Percentiles rank a stretch among this genome's conserved stretches.
Evolutionary conservation across 225 moss, liverwort and hornwort species (phyloP).

Genomic region (Marchantia polymorpha): DNA sequence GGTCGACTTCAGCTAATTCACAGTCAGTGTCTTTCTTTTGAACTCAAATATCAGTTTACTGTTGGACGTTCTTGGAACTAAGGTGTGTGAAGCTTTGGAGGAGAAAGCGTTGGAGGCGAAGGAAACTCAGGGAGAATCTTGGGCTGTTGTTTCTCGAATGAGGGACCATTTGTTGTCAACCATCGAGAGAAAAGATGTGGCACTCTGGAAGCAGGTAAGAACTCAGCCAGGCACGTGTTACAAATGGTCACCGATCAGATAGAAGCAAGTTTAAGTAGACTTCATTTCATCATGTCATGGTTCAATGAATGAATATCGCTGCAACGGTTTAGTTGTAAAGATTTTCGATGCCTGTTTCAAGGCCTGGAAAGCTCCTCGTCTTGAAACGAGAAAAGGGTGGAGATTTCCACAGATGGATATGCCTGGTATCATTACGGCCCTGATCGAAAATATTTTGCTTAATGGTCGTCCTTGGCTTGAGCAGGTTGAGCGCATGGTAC

Average conservation of each 20-base stretch:
- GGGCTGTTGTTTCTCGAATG: slow-evolving; percentile 90
- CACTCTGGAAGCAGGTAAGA: slow-evolving; percentile 79
- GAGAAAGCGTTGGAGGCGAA: slow-evolving; percentile 59
- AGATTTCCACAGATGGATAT: neutral
- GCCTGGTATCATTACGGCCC: neutral
- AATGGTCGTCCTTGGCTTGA: neutral
- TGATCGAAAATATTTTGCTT: neutral
- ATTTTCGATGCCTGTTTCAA: neutral
- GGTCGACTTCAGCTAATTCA: neutral
- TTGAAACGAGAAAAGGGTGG: neutral
- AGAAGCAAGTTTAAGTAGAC: neutral
- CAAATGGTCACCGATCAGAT: neutral
- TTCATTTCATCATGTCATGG: neutral
- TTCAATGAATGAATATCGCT: neutral
- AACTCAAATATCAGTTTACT: no score
- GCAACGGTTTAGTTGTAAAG: neutral
- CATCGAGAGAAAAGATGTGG: slow-evolving; percentile 63
- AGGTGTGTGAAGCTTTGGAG: slow-evolving; percentile 92
- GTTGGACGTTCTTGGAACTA: neutral
- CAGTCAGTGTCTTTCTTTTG: no score
- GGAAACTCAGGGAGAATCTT: slow-evolving; percentile 55
- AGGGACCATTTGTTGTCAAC: slow-evolving; percentile 88
- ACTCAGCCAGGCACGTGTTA: neutral
- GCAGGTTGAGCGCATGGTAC: slow-evolving; percentile 83
- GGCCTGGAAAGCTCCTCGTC: neutral